These are phyloP conservation scores for Chaetomium tenue DNA, from an alignment of 495 filamentous ascomycete genomes.

Conservation along the genomic window DNA sequence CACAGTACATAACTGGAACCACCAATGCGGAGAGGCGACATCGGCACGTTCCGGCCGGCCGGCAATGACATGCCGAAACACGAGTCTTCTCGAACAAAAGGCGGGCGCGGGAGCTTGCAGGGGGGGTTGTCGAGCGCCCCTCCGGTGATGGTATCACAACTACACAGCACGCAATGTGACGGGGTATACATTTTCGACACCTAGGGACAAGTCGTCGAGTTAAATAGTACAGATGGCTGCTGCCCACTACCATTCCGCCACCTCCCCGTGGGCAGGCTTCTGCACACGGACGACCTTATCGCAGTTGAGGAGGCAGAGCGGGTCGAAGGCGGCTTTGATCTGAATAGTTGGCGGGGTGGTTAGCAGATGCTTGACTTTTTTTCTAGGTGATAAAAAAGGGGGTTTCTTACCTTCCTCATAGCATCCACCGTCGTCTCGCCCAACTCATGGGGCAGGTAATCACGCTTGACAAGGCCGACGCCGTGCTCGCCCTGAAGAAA, in stretches of 20 bases:
- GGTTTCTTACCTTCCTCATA: slow-evolving; percentile 67
- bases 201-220: background rate
- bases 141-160: background rate
- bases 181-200: slow-evolving; percentile 10
- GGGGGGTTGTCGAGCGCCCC: too few relatives aligned
- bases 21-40: too few relatives aligned
- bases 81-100: too few relatives aligned
- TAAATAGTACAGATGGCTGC: background rate
- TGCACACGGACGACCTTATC: slow-evolving; percentile 74
- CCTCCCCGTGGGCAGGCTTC: slow-evolving; percentile 51
- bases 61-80: too few relatives aligned
- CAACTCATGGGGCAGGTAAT: slow-evolving; percentile 73
- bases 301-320: slow-evolving; percentile 72
- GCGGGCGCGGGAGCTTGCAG: too few relatives aligned
- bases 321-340: slow-evolving; percentile 73
- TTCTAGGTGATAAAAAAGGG: background rate
- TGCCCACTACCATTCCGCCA: slow-evolving; percentile 48
- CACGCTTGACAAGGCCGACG: slow-evolving; percentile 76
- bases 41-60: too few relatives aligned
- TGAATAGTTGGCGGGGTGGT: slow-evolving; percentile 10
- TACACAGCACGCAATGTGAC: background rate
- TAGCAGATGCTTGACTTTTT: background rate
- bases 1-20: too few relatives aligned
- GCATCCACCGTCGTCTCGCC: slow-evolving; percentile 69
- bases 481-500: slow-evolving; percentile 66